These are phyloP conservation scores for Suillus americanus DNA, from an alignment of 768 basidiomycete genomes.

Conservation along the genomic window DNA sequence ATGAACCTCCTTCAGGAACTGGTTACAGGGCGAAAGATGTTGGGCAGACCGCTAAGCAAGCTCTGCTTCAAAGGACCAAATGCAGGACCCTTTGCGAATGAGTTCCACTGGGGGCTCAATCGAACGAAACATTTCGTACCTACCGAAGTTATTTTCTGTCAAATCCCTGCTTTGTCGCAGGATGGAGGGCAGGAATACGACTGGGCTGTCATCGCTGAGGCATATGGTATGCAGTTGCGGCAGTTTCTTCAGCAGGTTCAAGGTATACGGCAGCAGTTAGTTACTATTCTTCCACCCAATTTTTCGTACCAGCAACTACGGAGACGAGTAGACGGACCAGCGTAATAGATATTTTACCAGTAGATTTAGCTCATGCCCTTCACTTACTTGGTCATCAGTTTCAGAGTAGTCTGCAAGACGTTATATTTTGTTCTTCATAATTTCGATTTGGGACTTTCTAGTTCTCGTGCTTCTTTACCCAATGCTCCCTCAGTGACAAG, in stretches of 20 bases:
- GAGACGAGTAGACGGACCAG: constrained; percentile 24
- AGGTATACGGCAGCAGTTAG: constrained; percentile 29
- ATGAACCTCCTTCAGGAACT: constrained; percentile 31
- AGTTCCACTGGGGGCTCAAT: constrained; percentile 30
- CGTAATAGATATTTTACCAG: constrained; percentile 11
- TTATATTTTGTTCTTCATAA: constrained; percentile 17
- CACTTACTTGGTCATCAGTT: neutral
- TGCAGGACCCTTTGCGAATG: constrained; percentile 25
- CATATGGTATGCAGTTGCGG: constrained; percentile 27
- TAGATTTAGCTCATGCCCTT: neutral
- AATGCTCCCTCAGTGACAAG: constrained; percentile 51
- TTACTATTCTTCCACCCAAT: constrained; percentile 31
- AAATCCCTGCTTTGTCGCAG: constrained; percentile 18
- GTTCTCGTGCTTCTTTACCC: constrained; percentile 31
- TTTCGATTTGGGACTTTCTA: constrained; percentile 23
- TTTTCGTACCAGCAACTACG: constrained; percentile 33
- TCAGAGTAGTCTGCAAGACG: neutral
- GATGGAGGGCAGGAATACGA: constrained; percentile 29
- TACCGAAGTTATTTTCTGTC: constrained; percentile 22
- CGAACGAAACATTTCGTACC: constrained; percentile 26
- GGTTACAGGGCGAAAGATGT: constrained; percentile 18
- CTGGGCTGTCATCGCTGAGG: constrained; percentile 31
- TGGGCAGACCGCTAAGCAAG: constrained; percentile 21
- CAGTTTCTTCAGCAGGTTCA: constrained; percentile 33
- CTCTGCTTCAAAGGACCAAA: constrained; percentile 32